Conservation (phyloP, 306 rosid genomes). For the Crataegus laevigata region DNA sequence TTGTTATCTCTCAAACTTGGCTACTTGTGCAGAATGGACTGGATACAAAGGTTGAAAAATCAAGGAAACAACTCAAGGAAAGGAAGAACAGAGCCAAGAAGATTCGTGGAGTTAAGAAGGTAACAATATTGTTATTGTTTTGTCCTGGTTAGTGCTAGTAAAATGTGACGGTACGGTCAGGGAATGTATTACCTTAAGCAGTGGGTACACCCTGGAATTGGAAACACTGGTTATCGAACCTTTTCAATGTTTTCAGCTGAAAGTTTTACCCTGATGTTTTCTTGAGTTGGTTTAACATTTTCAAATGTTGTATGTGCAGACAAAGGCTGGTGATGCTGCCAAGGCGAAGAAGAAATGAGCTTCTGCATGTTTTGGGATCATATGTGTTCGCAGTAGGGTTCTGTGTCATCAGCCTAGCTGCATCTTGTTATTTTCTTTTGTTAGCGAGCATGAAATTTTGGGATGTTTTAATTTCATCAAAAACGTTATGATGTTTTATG, state of each 20-base stretch:
- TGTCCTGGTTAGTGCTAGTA: background rate
- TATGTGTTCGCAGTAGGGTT: background rate
- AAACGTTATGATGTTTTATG: background rate
- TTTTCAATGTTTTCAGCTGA: background rate
- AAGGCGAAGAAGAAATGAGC: slow-evolving; percentile 84
- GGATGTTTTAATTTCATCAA: background rate
- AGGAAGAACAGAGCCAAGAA: slow-evolving; percentile 87
- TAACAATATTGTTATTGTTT: slow-evolving; percentile 7
- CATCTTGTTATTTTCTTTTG: background rate
- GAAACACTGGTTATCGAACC: background rate
- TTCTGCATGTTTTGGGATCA: slow-evolving; percentile 7
- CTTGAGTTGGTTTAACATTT: background rate
- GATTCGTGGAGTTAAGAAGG: slow-evolving; percentile 96
- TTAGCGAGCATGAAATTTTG: background rate
- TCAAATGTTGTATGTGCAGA: slow-evolving; percentile 33
- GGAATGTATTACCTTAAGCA: background rate
- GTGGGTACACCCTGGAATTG: background rate
- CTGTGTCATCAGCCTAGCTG: background rate
- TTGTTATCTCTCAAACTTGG: background rate
- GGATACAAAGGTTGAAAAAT: slow-evolving; percentile 72
- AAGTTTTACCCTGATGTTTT: background rate
- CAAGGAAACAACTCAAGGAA: slow-evolving; percentile 91
- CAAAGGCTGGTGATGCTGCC: slow-evolving; percentile 87
- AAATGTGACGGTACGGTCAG: background rate
- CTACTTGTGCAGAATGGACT: slow-evolving; percentile 63